These are phyloP conservation scores for Citrullus colocynthis DNA, from an alignment of 306 rosid species.

Conservation along the genomic window DNA sequence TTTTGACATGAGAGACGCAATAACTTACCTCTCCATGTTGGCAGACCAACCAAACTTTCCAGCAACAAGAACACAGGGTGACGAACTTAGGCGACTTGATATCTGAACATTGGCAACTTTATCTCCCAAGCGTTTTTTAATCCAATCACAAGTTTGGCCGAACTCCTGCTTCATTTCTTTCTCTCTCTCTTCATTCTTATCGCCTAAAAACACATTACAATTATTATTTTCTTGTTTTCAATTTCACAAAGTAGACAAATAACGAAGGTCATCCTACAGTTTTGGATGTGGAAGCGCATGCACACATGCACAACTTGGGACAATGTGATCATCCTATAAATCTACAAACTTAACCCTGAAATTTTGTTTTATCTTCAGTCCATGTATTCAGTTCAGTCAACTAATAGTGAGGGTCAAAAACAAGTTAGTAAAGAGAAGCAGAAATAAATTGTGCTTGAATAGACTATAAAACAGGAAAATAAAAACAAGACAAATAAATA, in stretches of 20 bases:
- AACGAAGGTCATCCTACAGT: not conserved
- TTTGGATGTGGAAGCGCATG: too few species aligned
- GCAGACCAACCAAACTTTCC: conserved; percentile 99
- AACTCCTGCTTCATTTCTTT: conserved; percentile 81
- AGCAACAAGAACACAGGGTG: conserved; percentile 89
- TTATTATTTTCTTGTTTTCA: not conserved
- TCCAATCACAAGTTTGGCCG: conserved; percentile 85
- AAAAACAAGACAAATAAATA: too few species aligned
- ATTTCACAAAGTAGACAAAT: not conserved
- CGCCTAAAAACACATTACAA: conserved; percentile 39
- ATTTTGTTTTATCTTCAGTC: not conserved
- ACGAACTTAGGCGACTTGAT: conserved; percentile 79
- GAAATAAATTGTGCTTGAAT: not conserved
- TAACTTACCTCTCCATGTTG: conserved; percentile 80
- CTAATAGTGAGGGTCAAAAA: not conserved
- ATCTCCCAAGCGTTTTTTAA: conserved; percentile 80
- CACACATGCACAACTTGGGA: too few species aligned
- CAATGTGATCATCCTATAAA: not conserved
- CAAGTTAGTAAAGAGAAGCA: not conserved
- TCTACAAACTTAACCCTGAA: not conserved
- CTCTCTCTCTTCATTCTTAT: conserved; percentile 81
- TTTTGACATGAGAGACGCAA: not conserved
- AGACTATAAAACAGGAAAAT: not conserved
- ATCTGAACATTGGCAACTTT: conserved; percentile 90
- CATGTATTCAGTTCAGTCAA: not conserved